Evolutionary conservation across 768 basidiomycete species (phyloP), one percentile per base, ranked within the genome.

Genomic region (Agrocybe pediades): DNA sequence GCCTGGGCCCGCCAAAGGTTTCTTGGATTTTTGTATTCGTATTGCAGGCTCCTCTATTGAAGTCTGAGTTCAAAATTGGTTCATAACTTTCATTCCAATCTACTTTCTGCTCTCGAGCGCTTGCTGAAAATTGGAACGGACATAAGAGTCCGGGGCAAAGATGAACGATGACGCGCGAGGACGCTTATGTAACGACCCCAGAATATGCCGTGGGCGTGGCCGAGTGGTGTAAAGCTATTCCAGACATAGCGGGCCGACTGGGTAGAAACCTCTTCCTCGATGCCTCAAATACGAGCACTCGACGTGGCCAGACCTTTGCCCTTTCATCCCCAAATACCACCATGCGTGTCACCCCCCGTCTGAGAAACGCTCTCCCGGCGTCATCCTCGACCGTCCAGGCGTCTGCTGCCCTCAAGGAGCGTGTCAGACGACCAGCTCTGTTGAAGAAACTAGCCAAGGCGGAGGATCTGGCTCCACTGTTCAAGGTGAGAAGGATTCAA

Each of bases 401-500:
- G 44, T 41, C 55, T 25, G 65, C 75, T 21, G 70, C 70, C 8
- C 70, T 79, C n/a, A 65, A 62, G 17, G 76, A 77, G 46, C 74
- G 77, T 13, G 76, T 78, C 9, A 67, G 73, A 1, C 62, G 76
- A 46, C 74, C 76, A 41, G 67, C 68, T 9, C 68, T 70, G 47
- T 52, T 76, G 44, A 64, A 65, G 26, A 76, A 71, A 59, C 61
- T 78, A 16, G 67, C 74, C 0, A 52, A 61, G 1, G 63, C 78
- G 1, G 63, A 67, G 40, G 78, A 77, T 40, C 64, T 79, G 1
- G 76, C 70, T 1, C 74, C 73, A 16, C 49, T 76, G 41, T 77
- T 78, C 67, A 70, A 75, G 70, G 76, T 74, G 24, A 9, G 58
- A 41, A n/a, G n/a, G 29, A 16, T 43, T 23, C n/a, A 17, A 16